Evolutionary conservation across 148 eudicot species (phyloP).

Genomic region (Rhododendron simsii): DNA sequence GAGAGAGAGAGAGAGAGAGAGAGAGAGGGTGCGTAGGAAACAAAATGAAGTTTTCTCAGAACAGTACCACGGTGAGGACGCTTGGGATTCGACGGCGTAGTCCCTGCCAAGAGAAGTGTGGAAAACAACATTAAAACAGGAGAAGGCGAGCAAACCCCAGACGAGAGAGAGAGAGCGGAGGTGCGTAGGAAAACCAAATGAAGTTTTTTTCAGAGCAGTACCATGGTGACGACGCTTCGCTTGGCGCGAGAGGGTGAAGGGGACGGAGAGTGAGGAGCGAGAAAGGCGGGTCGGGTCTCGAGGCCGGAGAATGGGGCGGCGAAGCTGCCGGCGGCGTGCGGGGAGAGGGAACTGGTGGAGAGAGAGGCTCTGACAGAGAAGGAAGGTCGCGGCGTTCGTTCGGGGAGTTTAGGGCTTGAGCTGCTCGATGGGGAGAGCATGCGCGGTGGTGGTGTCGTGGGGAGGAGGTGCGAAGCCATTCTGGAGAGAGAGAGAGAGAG

Average conservation of each 20-base stretch:
- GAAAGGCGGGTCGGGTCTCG: conserved; percentile 52
- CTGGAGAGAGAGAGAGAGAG: neutral
- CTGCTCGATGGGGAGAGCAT: conserved; percentile 15
- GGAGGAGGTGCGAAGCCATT: conserved; percentile 56
- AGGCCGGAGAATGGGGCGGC: conserved; percentile 59
- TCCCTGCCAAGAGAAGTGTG: neutral
- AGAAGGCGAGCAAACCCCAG: neutral
- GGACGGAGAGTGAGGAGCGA: conserved; percentile 21
- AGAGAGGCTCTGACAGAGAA: conserved; percentile 34
- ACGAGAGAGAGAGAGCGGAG: neutral
- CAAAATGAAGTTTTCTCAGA: no score
- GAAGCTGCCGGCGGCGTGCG: conserved; percentile 46
- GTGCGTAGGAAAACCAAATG: neutral
- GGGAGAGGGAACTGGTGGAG: conserved; percentile 46
- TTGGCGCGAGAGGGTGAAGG: conserved; percentile 39
- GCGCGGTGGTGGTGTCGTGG: conserved; percentile 19
- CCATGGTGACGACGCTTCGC: conserved; percentile 88
- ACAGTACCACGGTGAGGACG: neutral
- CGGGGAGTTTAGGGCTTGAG: conserved; percentile 12
- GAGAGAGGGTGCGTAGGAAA: neutral
- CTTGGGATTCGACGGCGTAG: neutral
- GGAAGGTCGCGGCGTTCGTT: conserved; percentile 6
- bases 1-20: neutral
- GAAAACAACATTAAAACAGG: neutral
- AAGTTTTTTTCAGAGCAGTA: conserved; percentile 12